Percentiles rank a stretch among this genome's conserved stretches.
phyloP scores from a whole-genome alignment of 2,329 filamentous ascomycete species.

The Cytospora mali region DNA sequence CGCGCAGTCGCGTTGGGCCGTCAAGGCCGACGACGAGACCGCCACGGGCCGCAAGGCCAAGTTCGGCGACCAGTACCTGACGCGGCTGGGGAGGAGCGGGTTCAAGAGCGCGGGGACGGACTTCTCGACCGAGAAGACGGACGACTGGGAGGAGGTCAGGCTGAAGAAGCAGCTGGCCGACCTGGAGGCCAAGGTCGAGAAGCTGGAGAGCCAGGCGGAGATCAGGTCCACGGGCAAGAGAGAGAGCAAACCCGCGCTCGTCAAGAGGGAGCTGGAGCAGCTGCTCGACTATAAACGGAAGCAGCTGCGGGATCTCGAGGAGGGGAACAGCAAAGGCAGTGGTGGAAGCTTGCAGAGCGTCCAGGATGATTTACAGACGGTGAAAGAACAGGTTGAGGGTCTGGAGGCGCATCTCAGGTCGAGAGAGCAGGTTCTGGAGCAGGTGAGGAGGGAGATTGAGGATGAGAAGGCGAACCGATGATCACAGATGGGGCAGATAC shows the following conservation, averaged over 20 bases:
- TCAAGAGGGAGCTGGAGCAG: constrained; percentile 93
- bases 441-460: constrained; percentile 81
- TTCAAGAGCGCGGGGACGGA: constrained; percentile 87
- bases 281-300: constrained; percentile 92
- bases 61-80: constrained; percentile 96
- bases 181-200: constrained; percentile 82
- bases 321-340: constrained; percentile 67
- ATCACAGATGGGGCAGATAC: constrained; percentile 4
- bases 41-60: constrained; percentile 89
- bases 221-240: constrained; percentile 65
- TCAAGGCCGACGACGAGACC: constrained; percentile 77
- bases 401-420: constrained; percentile 80
- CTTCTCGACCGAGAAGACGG: constrained; percentile 81
- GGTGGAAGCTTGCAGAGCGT: constrained; percentile 77
- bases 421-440: constrained; percentile 74
- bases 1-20: constrained; percentile 75
- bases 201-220: constrained; percentile 75
- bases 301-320: constrained; percentile 74
- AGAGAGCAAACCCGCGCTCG: constrained; percentile 82
- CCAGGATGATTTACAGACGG: constrained; percentile 81
- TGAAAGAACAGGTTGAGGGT: constrained; percentile 93
- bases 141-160: constrained; percentile 97
- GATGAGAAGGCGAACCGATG: constrained; percentile 70
- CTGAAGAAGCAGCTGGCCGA: constrained; percentile 91
- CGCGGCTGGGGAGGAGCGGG: constrained; percentile 79